phyloP scores from a whole-genome alignment of 2,329 filamentous ascomycete genomes.

The Alternaria sp. region DNA sequence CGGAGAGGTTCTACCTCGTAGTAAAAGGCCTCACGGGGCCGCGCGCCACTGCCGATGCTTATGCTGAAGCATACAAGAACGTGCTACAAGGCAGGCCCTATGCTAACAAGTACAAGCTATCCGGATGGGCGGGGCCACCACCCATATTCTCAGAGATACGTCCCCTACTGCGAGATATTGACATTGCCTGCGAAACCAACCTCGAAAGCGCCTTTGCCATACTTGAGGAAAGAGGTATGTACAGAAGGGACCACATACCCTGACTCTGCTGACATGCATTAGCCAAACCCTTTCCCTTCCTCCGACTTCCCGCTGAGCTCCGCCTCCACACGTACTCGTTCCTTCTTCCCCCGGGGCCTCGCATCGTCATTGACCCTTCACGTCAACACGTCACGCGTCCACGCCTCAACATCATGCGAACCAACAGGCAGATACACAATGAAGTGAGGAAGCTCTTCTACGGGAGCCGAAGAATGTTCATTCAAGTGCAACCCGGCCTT shows the following conservation, averaged over 20 bases:
- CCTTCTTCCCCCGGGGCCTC: conserved; percentile 20
- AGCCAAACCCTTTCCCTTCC: conserved; percentile 32
- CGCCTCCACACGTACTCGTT: conserved; percentile 27
- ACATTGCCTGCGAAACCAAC: conserved; percentile 23
- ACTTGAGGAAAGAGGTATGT: conserved; percentile 23
- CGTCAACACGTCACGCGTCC: background rate
- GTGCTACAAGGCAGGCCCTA: conserved; percentile 18
- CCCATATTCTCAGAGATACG: conserved; percentile 32
- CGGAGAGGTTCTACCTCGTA: conserved; percentile 25
- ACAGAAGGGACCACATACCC: too few species aligned
- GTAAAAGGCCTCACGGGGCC: conserved; percentile 21
- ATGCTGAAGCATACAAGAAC: conserved; percentile 24
- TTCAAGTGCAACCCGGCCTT: conserved; percentile 2
- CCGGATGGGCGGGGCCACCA: conserved; percentile 18
- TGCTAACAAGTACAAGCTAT: conserved; percentile 18
- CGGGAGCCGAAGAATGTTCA: conserved; percentile 16
- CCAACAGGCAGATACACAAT: conserved; percentile 18
- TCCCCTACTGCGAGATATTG: conserved; percentile 20
- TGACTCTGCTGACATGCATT: conserved; percentile 1
- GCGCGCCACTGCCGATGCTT: conserved; percentile 25
- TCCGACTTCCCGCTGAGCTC: conserved; percentile 31
- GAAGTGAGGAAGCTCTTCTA: conserved; percentile 26
- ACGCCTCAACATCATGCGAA: conserved; percentile 24
- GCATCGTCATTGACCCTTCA: conserved; percentile 6
- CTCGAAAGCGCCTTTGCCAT: conserved; percentile 15